A percentile compares a stretch with the other conserved stretches of the same genome.
These are phyloP conservation scores for Bryoglossum gracile DNA, from an alignment of 495 filamentous ascomycete genomes.

Conservation along the genomic window DNA sequence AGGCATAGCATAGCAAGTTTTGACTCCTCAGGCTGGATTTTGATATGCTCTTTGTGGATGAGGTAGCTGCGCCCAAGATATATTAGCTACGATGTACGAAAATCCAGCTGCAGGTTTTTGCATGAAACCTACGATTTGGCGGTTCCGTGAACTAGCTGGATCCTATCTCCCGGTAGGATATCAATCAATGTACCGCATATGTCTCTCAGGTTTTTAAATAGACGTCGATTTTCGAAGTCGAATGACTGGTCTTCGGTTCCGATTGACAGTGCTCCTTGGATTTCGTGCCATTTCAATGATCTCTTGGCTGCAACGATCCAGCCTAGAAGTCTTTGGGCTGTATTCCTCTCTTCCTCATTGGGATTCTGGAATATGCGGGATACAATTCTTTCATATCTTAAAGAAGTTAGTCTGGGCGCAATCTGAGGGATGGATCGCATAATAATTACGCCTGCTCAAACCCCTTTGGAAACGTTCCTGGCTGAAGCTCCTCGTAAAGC, in stretches of 20 bases:
- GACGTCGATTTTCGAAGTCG: constrained; percentile 23
- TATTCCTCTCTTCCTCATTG: constrained; percentile 18
- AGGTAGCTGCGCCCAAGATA: constrained; percentile 6
- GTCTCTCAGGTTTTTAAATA: constrained; percentile 30
- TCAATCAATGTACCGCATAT: constrained; percentile 41
- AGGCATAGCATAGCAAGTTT: constrained; percentile 28
- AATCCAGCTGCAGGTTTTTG: no score
- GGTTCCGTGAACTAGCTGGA: constrained; percentile 39
- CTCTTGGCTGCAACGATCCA: constrained; percentile 39
- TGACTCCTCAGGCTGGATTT: constrained; percentile 22
- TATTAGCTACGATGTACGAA: constrained; percentile 13
- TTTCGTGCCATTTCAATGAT: constrained; percentile 40
- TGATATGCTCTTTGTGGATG: constrained; percentile 19
- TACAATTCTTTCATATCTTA: constrained; percentile 36
- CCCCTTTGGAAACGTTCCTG: constrained; percentile 28
- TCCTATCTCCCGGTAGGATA: constrained; percentile 26
- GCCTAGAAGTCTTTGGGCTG: constrained; percentile 32
- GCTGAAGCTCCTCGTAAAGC: constrained; percentile 29
- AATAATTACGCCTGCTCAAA: constrained; percentile 35
- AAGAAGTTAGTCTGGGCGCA: neutral
- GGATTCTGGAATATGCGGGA: constrained; percentile 26
- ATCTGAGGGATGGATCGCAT: neutral
- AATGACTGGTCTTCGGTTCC: constrained; percentile 17
- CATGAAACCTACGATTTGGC: constrained; percentile 35
- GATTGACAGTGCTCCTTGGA: constrained; percentile 37